phyloP scores from a whole-genome alignment of 148 eudicot genomes.

The Fagopyrum tataricum region DNA sequence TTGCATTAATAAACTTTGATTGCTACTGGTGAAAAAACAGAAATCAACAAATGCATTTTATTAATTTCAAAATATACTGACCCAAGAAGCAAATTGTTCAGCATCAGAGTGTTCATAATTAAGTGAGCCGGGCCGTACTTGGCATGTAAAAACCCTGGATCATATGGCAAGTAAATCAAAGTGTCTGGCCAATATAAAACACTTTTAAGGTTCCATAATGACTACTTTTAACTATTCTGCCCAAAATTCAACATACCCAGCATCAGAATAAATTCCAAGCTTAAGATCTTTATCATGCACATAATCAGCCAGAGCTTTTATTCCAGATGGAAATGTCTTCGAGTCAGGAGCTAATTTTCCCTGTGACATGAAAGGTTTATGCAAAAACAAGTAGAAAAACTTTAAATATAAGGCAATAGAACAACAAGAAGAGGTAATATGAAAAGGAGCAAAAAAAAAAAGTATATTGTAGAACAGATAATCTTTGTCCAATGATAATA shows the following conservation, averaged over 20 bases:
- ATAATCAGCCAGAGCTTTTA: slow-evolving; percentile 89
- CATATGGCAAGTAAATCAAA: not conserved
- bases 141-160: slow-evolving; percentile 12
- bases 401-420: not conserved
- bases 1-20: not conserved
- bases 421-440: not conserved
- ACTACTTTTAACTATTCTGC: not conserved
- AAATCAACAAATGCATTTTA: not conserved
- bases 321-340: slow-evolving; percentile 84
- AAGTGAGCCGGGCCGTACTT: slow-evolving; percentile 17
- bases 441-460: not conserved
- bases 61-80: not conserved
- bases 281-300: slow-evolving; percentile 86
- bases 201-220: not conserved
- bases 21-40: not conserved
- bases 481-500: not conserved
- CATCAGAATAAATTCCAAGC: slow-evolving; percentile 97
- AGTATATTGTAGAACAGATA: not conserved
- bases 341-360: slow-evolving; percentile 69
- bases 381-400: not conserved
- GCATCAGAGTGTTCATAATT: slow-evolving; percentile 12
- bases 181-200: not conserved
- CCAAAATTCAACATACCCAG: slow-evolving; percentile 56
- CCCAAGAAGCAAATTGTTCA: slow-evolving; percentile 18
- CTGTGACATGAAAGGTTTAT: slow-evolving; percentile 30